Evolutionary conservation across 139 green algal genomes (phyloP), one percentile per base, ranked within the genome.

Genomic region (Zygnema cylindricum): DNA sequence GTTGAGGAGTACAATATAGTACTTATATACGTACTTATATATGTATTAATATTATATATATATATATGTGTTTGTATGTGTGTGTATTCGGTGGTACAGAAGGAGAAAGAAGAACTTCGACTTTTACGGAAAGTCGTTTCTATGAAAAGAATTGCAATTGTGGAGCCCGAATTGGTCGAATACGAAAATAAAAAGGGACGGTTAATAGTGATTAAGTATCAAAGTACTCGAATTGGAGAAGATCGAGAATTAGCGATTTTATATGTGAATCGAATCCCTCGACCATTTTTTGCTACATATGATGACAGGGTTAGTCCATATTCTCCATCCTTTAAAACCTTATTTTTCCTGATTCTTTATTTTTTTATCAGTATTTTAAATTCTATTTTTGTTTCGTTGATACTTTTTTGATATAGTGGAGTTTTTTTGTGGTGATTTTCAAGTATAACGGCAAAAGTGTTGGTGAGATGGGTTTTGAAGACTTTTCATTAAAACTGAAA

Each of bases 271-370:
- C 38, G 36, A 7, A 42, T 79, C 43, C 71, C 36, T 11, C 36
- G 38, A 11, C 71, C 71, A 11, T 43, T 43, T 11, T 55, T 43
- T 55, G 38, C 43, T 55, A 43, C 71, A 11, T 7, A 79, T 79
- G 71, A 79, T 3, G 71, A 63, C 71, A 79, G 71, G 43, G 71
- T 41, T 3, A 7, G 36, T 41, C n/a, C n/a, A n/a, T 73, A 73
- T n/a, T 73, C 57, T 36, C 57, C 57, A 73, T 30, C 57, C 57
- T 73, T n/a, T 73, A 30, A 30, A n/a, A 73, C 30, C 30, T 73
- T n/a, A n/a, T 30, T 36, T 73, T n/a, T 73, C 30, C 30, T n/a
- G 30, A 73, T 73, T 73, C 57, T n/a, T 36, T 73, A 73, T n/a
- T n/a, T n/a, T n/a, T n/a, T n/a, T n/a, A n/a, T n/a, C n/a, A n/a